Evolutionary conservation across 768 basidiomycete genomes (phyloP).

Genomic region (Podaxis pistillaris): DNA sequence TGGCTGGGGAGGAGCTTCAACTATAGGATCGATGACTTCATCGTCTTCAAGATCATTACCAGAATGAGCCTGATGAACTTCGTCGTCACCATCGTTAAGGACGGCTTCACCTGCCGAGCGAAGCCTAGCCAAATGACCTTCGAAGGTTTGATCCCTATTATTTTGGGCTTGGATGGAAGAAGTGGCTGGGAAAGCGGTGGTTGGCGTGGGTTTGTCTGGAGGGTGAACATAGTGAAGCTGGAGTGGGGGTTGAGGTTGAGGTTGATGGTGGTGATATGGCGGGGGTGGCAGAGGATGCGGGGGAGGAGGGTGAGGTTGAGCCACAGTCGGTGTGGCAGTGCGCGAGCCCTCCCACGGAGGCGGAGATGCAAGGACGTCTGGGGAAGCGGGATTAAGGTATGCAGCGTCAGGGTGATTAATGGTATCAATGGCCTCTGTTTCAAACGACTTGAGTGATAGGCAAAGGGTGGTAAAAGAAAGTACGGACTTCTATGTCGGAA

Average conservation of each 20-base stretch:
- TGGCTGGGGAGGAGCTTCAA: constrained; percentile 21
- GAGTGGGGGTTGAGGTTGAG: not conserved
- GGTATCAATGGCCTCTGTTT: constrained; percentile 22
- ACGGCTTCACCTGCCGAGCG: not conserved
- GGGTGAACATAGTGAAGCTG: not conserved
- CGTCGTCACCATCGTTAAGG: constrained; percentile 11
- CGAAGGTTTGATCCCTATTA: not conserved
- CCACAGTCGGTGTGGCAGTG: constrained; percentile 51
- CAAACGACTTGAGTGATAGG: not conserved
- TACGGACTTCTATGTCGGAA: constrained; percentile 30
- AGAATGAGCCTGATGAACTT: not conserved
- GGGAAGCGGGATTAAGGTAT: constrained; percentile 71
- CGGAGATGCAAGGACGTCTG: constrained; percentile 48
- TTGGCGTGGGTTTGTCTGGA: not conserved
- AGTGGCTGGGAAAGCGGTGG: not conserved
- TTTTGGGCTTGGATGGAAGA: not conserved
- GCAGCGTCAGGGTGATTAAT: constrained; percentile 33
- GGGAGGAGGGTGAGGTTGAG: constrained; percentile 20
- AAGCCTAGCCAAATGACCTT: not conserved
- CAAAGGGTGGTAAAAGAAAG: not conserved
- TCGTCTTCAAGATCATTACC: not conserved
- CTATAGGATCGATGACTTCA: not conserved
- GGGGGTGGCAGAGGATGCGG: constrained; percentile 1
- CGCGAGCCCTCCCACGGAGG: constrained; percentile 56
- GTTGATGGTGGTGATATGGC: not conserved